Percentiles rank a stretch among this genome's conserved stretches.
These are phyloP conservation scores for Stropharia rugosoannulata DNA, from an alignment of 768 basidiomycete species.

Conservation along the genomic window DNA sequence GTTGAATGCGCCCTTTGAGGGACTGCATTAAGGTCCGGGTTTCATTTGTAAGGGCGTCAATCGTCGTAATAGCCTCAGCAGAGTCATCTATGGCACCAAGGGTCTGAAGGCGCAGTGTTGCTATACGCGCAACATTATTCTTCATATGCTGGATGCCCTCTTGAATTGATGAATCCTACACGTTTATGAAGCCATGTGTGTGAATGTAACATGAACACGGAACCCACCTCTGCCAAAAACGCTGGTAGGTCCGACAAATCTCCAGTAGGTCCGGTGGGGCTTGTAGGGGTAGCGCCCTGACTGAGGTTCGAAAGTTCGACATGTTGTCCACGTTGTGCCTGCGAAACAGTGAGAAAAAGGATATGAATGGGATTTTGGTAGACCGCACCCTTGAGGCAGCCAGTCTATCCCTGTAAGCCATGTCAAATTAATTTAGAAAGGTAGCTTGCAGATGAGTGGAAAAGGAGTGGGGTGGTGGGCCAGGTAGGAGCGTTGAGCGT, in stretches of 20 bases:
- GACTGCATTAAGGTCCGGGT: slow-evolving; percentile 58
- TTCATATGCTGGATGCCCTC: slow-evolving; percentile 37
- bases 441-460: neutral
- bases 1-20: slow-evolving; percentile 60
- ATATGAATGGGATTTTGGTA: neutral
- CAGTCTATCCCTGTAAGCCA: slow-evolving; percentile 38
- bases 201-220: neutral
- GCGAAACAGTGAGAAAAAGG: slow-evolving; percentile 3
- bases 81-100: slow-evolving; percentile 34
- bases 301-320: slow-evolving; percentile 31
- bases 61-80: slow-evolving; percentile 29
- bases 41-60: slow-evolving; percentile 59
- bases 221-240: slow-evolving; percentile 37
- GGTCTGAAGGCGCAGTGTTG: slow-evolving; percentile 36
- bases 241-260: slow-evolving; percentile 17
- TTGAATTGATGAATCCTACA: slow-evolving; percentile 42
- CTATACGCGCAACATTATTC: slow-evolving; percentile 36
- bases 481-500: slow-evolving; percentile 1
- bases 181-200: neutral
- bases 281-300: slow-evolving; percentile 12
- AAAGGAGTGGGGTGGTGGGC: neutral
- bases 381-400: slow-evolving; percentile 34
- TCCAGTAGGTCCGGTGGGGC: slow-evolving; percentile 17
- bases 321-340: slow-evolving; percentile 34
- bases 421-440: slow-evolving; percentile 1